phyloP scores from a whole-genome alignment of 441 rosid genomes.

The Syzygium malaccense region DNA sequence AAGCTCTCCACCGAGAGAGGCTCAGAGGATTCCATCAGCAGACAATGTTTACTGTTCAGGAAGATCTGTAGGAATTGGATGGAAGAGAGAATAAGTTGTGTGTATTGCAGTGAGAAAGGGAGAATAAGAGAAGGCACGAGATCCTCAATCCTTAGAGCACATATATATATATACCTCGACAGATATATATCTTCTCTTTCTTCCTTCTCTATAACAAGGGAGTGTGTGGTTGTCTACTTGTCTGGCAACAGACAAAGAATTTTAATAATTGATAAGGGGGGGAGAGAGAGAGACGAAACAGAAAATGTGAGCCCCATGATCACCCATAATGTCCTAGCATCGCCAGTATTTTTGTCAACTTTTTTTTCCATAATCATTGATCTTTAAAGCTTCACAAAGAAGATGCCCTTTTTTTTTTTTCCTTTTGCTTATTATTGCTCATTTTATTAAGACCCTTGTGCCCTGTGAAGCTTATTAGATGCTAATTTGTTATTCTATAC shows the following conservation, averaged over 20 bases:
- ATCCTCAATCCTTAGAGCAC: not conserved
- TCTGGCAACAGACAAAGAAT: conserved; percentile 56
- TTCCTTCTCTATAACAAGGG: not conserved
- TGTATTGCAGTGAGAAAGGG: not conserved
- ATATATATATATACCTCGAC: not conserved
- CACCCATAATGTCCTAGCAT: conserved; percentile 47
- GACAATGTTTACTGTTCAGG: not conserved
- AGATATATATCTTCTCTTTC: not conserved
- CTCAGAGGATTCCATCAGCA: not conserved
- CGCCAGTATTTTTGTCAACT: conserved; percentile 29
- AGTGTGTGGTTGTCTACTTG: conserved; percentile 35
- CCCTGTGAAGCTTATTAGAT: not conserved
- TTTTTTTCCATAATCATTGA: not conserved
- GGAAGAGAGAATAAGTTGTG: not conserved
- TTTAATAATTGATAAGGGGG: conserved; percentile 42
- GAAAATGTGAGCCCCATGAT: conserved; percentile 45
- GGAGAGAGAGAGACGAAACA: conserved; percentile 28
- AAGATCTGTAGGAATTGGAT: not conserved
- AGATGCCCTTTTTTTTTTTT: conserved; percentile 10
- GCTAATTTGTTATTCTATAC: not conserved
- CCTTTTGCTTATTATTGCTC: not conserved
- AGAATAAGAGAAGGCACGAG: not conserved
- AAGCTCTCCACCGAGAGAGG: conserved; percentile 7
- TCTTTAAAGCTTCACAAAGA: conserved; percentile 19
- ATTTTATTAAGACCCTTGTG: not conserved